Base-by-base conservation (phyloP, 306 rosid species). In the Acacia confusa region DNA sequence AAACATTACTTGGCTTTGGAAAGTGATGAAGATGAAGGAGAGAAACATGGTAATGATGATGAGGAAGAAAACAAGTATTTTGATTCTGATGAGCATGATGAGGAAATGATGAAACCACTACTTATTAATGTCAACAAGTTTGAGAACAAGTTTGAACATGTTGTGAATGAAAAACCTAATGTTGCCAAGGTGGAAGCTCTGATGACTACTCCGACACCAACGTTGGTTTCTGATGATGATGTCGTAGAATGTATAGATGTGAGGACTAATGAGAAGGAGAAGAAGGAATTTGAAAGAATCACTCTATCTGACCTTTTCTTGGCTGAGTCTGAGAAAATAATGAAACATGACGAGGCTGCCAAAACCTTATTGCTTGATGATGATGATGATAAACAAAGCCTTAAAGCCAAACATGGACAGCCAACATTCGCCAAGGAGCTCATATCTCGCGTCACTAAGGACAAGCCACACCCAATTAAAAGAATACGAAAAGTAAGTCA, bases 281-380 rank as follows among this genome's bases (percentile, higher is more conserved):
- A 83, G 90, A 87, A 87, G 84, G 88, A 83, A 70, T 92, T 84
- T 16, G 90, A 90, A 52, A 92, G 99, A 76, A 89, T 90, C 74
- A 96, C 99, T 57, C 83, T 96, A 30, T 97, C 98, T 22, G 98
- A 96, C 38, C 84, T 96, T 11, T 93, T 96, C 88, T 83, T 91
- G 88, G 98, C 94, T 50, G 99, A 93, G 83, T 90, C 91, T 67
- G 91, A 81, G 72, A 86, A 84, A 75, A 71, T 80, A 74, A 6
- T 22, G 3, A 88, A 84, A 67, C 57, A 91, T 6, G 85, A 83
- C 57, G 57, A 5, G 1, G 72, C 89, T 74, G 44, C 85, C 1
- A 86, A 90, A 72, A 4, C 2, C 14, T 79, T 74, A 44, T 36
- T 75, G 55, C 75, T 78, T 61, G 83, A 67, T 67, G 83, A 66